phyloP scores from a whole-genome alignment of 140 eudicot genomes.

The Stevia rebaudiana region DNA sequence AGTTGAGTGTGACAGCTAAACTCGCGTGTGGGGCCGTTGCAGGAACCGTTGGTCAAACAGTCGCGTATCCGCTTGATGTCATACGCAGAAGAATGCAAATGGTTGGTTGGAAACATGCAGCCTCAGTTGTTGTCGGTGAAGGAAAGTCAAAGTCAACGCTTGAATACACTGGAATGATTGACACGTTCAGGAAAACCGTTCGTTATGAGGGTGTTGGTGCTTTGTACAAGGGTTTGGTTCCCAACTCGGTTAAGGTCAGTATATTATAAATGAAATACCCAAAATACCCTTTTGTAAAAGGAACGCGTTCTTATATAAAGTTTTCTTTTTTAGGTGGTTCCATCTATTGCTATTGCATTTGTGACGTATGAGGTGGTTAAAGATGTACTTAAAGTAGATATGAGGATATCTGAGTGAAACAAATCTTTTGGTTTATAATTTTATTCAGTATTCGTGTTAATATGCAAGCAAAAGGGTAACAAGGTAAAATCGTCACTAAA shows the following conservation, averaged over 20 bases:
- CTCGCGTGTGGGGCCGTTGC: conserved; percentile 99
- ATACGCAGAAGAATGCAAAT: conserved; percentile 95
- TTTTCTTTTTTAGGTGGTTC: conserved; percentile 64
- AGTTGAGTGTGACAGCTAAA: conserved; percentile 68
- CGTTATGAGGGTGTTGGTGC: conserved; percentile 82
- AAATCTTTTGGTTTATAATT: background rate
- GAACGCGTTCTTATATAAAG: background rate
- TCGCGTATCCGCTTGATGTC: conserved; percentile 96
- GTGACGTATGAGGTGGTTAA: conserved; percentile 93
- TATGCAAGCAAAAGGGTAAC: conserved; percentile 35
- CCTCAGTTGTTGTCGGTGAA: conserved; percentile 67
- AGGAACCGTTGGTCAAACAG: conserved; percentile 95
- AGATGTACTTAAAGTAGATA: conserved; percentile 78
- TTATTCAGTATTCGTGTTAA: conserved; percentile 8
- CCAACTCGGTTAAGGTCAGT: conserved; percentile 97
- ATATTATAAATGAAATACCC: background rate
- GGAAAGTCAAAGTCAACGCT: conserved; percentile 62
- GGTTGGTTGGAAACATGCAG: conserved; percentile 96
- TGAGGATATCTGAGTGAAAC: conserved; percentile 71
- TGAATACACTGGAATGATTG: conserved; percentile 85
- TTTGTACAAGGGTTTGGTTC: conserved; percentile 95
- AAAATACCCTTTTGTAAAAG: conserved; percentile 1
- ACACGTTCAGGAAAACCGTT: conserved; percentile 86
- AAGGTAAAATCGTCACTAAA: conserved; percentile 14
- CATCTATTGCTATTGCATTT: conserved; percentile 98